Evolutionary conservation across 768 basidiomycete genomes (phyloP).

Genomic region (Phallus indusiatus): DNA sequence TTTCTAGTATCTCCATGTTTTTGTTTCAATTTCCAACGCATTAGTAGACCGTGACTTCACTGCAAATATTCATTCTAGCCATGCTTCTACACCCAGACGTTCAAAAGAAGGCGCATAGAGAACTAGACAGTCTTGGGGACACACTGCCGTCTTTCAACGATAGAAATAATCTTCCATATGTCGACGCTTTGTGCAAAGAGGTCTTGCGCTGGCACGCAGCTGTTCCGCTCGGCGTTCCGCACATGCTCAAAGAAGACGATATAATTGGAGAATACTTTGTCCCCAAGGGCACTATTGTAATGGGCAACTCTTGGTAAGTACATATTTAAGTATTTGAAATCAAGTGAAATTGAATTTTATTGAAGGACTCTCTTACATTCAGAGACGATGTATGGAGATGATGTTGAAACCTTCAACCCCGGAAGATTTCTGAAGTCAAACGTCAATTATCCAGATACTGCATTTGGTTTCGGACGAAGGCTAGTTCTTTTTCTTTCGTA

Average conservation of each 20-base stretch:
- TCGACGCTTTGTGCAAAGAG: constrained; percentile 11
- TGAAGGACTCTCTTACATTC: background rate
- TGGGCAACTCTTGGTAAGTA: constrained; percentile 14
- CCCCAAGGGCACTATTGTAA: constrained; percentile 12
- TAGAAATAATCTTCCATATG: constrained; percentile 11
- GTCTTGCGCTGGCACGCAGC: constrained; percentile 10
- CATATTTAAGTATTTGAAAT: background rate
- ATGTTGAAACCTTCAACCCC: background rate
- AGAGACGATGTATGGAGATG: background rate
- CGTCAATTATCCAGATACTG: background rate
- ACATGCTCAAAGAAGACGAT: background rate
- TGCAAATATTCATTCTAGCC: constrained; percentile 8
- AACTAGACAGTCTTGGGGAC: constrained; percentile 11
- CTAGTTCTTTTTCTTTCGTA: background rate
- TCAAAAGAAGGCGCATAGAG: constrained; percentile 11
- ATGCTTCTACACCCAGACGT: constrained; percentile 10
- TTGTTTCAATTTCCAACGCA: background rate
- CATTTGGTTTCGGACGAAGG: background rate
- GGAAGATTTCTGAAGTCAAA: background rate
- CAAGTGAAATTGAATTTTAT: background rate
- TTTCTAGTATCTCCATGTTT: background rate
- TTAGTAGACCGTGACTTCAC: constrained; percentile 6
- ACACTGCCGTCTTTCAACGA: constrained; percentile 8
- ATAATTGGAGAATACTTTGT: background rate
- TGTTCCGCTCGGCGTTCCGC: constrained; percentile 4